Evolutionary conservation across 1,284 basidiomycete species (phyloP).

Genomic region (Sparassis latifolia): DNA sequence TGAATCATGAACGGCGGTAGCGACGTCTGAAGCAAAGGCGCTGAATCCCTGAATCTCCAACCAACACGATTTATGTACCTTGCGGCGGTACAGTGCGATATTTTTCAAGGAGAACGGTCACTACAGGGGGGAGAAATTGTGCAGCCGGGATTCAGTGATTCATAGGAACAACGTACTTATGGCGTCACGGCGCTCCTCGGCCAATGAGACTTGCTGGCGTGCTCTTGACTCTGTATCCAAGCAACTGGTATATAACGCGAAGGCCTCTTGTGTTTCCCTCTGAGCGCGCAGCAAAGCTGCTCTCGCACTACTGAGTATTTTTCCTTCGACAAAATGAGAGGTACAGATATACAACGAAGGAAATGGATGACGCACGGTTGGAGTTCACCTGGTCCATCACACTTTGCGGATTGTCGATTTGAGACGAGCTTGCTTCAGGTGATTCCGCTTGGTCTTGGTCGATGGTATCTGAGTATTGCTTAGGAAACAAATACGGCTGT

Average conservation of each 20-base stretch:
- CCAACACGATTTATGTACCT: conserved; percentile 6
- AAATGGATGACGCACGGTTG: conserved; percentile 14
- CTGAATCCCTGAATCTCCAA: too few relatives aligned
- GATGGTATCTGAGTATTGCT: background rate
- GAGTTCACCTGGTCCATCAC: conserved; percentile 21
- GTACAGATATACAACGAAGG: conserved; percentile 1
- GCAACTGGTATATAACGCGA: conserved; percentile 60
- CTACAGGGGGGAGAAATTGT: conserved; percentile 6
- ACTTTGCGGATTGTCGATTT: conserved; percentile 8
- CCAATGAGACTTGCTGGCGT: conserved; percentile 50
- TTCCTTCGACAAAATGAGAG: conserved; percentile 21
- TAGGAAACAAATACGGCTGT: background rate
- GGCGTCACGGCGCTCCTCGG: conserved; percentile 65
- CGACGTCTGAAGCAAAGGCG: too few relatives aligned
- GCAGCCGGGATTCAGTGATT: too few relatives aligned
- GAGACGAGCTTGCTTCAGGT: background rate
- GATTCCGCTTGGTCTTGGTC: conserved; percentile 1
- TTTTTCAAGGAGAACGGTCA: conserved; percentile 20
- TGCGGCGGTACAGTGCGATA: conserved; percentile 16
- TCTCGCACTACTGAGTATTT: conserved; percentile 34
- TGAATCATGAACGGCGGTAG: too few relatives aligned
- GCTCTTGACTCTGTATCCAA: conserved; percentile 62
- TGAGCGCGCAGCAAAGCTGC: conserved; percentile 45
- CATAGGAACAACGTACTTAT: conserved; percentile 40
- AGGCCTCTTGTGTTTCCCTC: conserved; percentile 66